Evolutionary conservation across 495 filamentous ascomycete species (phyloP), one percentile per base, ranked within the genome.

Genomic region (Usnea hakonensis): DNA sequence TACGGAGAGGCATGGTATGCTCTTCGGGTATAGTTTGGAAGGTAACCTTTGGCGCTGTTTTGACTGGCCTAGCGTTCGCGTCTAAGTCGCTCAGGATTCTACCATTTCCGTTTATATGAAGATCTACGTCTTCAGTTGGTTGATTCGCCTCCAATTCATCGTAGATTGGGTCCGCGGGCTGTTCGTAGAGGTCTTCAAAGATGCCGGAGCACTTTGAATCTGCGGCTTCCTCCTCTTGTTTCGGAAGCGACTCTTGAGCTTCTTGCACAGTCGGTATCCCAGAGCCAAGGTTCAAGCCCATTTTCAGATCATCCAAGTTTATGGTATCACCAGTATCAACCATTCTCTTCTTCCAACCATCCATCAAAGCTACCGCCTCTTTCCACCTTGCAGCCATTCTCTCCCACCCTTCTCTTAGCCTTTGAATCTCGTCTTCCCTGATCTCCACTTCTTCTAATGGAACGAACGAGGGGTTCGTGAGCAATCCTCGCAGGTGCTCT

Each of bases 381-480:
- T 83, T 84, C 93, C 94, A 97, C 44, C 93, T 78, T 19, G 77
- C 79, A 73, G 96, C 91, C 87, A 97, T 91, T 72, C 86, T 90
- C 71, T 92, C 89, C 85, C 91, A 95, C 28, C 90, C 90, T 60
- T 88, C 83, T 33, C 88, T 85, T 16, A 97, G 76, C 63, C 88
- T 77, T 26, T 81, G 78, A 62, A 98, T 97, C 68, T 96, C 92
- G 48, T 95, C 88, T 62, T 98, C 93, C 35, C 93, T 83, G 21
- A 92, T 77, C 63, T 91, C 90, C 9, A 97, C 89, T 72, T 97
- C 87, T 70, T 97, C 95, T n/a, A 98, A 80, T 0, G 94, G 89
- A 36, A 97, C 94, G 73, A 97, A 98, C 11, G 90, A 93, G 7
- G 94, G 94, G 65, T 97, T 96, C 14, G 92, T 96, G 33, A 98